Percentiles rank a stretch among this genome's conserved stretches.
These are phyloP conservation scores for Plasmodium chabaudi DNA, from an alignment of 169 alveolate genomes.

Conservation along the genomic window DNA sequence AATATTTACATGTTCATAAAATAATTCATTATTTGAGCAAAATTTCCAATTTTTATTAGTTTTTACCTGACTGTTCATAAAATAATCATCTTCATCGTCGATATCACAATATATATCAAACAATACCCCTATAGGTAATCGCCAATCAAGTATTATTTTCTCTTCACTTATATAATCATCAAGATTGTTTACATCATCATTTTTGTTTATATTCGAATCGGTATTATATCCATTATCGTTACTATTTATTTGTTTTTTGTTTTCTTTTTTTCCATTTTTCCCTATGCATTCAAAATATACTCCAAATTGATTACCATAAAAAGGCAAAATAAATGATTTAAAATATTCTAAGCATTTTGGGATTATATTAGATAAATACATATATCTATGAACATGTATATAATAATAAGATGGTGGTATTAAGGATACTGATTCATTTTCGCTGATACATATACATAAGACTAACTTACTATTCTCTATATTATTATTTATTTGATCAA, in stretches of 20 bases:
- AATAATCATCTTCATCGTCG: slow-evolving; percentile 9
- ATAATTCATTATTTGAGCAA: slow-evolving; percentile 43
- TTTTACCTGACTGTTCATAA: not conserved
- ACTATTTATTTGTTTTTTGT: not conserved
- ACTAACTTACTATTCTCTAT: slow-evolving; percentile 54
- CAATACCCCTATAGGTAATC: slow-evolving; percentile 65
- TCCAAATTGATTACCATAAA: slow-evolving; percentile 53
- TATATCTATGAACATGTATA: slow-evolving; percentile 56
- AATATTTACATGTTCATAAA: slow-evolving; percentile 32
- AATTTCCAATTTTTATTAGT: not conserved
- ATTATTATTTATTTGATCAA: slow-evolving; percentile 26
- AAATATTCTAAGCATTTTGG: slow-evolving; percentile 71
- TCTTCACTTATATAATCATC: slow-evolving; percentile 3
- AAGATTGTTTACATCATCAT: not conserved
- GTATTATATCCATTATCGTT: not conserved
- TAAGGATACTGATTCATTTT: slow-evolving; percentile 44
- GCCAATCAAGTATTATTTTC: slow-evolving; percentile 56
- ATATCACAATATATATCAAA: slow-evolving; percentile 65
- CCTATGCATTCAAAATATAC: slow-evolving; percentile 50
- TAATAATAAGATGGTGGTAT: slow-evolving; percentile 50
- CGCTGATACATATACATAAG: slow-evolving; percentile 36
- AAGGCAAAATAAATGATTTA: slow-evolving; percentile 57
- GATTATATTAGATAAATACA: slow-evolving; percentile 59
- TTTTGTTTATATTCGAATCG: not conserved
- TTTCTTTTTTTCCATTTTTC: not conserved